Base-by-base conservation (phyloP, 2,329 filamentous ascomycete genomes). In the Rugonectria rugulosa region DNA sequence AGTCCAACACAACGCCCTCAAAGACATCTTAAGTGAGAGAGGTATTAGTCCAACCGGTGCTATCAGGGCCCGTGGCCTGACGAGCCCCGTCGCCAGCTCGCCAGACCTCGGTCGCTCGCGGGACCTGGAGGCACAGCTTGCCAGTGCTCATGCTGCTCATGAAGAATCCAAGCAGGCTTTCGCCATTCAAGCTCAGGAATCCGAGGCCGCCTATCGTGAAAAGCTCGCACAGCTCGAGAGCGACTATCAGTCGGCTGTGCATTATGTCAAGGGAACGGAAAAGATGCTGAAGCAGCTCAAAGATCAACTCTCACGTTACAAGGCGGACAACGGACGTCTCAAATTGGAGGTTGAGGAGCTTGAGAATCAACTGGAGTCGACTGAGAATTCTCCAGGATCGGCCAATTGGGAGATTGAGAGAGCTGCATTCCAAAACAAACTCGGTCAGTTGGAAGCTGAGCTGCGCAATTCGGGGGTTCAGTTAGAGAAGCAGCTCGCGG, bases 211-310 rank as follows among this genome's bases (percentile, higher is more conserved):
- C 41, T 98, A 96, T 77, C 90, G 93, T 59, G 93, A 97, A 72
- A 97, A 97, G 74, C 82, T 99, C 47, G 86, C 91, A 56, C 93
- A 97, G 70, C 86, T 99, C 26, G 93, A 98, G 75, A 96, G 93
- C 71, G 95, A 99, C 73, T 97, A 99, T 72, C 92, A 97, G 74
- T 97, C 95, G 36, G 94, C 95, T 14, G 93, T 98, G 44, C 95
- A 97, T 74, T 99, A 99, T 70, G 91, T 99, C 64, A 96, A 97
- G 75, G 95, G 95, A 55, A 98, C 95, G 2, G 95, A 99, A 76
- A 98, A 97, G 83, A 97, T 99, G 92, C 85, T 99, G 43, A 93
- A 95, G 75, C 94, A 96, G 74, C 94, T 99, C 82, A 98, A 98
- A 79, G 92, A 97, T 68, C 95, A 99, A 76, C 81, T 99, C n/a